Evolutionary conservation across 2,329 filamentous ascomycete species (phyloP).

Genomic region (Alternaria ventricosa): DNA sequence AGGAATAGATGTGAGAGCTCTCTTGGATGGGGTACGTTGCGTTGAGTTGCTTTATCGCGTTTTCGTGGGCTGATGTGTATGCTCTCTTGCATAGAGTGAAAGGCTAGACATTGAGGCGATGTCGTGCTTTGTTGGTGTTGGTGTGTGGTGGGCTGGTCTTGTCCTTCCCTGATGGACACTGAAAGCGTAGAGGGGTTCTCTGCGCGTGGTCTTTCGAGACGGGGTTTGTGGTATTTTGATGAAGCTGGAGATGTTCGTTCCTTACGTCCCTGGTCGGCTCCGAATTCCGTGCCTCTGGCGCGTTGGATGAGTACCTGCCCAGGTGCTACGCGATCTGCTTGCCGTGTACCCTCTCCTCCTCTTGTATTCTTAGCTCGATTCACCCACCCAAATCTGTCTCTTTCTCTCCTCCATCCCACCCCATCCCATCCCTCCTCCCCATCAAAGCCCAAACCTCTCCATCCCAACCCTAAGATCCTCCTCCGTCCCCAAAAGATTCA

Average conservation of each 20-base stretch:
- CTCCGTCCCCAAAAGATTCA: slow-evolving; percentile 80
- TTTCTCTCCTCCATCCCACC: not conserved
- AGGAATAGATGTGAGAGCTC: too few relatives aligned
- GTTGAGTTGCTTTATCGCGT: too few relatives aligned
- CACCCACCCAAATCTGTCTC: not conserved
- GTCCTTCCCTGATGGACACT: not conserved
- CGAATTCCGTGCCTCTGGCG: not conserved
- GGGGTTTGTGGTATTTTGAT: not conserved
- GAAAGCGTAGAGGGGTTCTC: not conserved
- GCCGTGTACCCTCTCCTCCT: not conserved
- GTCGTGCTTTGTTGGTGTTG: fast-evolving
- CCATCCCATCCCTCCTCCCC: not conserved
- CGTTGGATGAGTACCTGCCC: not conserved
- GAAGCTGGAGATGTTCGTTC: not conserved
- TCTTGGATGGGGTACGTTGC: too few relatives aligned
- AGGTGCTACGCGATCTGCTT: not conserved
- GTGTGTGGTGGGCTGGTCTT: not conserved
- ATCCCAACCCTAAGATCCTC: slow-evolving; percentile 64
- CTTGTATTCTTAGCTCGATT: not conserved
- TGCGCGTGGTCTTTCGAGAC: not conserved
- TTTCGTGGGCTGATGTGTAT: too few relatives aligned
- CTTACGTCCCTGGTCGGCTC: not conserved
- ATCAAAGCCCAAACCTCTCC: slow-evolving; percentile 33
- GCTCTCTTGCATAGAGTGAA: too few relatives aligned
- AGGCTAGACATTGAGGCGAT: not conserved